These are phyloP conservation scores for Gastrolobium villosum DNA, from an alignment of 306 rosid species.

Conservation along the genomic window DNA sequence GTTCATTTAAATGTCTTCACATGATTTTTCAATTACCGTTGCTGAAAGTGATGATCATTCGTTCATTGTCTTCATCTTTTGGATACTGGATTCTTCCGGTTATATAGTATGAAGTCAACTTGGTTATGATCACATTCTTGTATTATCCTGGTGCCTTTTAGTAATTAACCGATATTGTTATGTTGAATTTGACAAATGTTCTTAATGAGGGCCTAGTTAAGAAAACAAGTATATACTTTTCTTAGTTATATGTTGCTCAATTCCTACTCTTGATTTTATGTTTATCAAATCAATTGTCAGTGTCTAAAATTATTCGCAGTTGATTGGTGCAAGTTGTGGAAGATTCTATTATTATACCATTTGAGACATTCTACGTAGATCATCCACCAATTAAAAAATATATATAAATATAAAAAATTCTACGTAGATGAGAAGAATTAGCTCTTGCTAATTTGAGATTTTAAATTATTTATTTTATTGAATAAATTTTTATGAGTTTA, in stretches of 20 bases:
- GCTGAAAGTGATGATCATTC: constrained; percentile 9
- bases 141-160: not conserved
- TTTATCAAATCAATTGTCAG: not conserved
- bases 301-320: not conserved
- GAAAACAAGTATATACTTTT: not conserved
- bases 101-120: not conserved
- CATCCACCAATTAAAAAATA: too few relatives aligned
- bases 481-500: too few relatives aligned
- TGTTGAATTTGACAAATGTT: not conserved
- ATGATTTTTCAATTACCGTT: constrained; percentile 33
- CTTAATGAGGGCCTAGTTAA: not conserved
- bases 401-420: too few relatives aligned
- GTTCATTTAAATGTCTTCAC: constrained; percentile 47
- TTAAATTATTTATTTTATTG: too few relatives aligned
- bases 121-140: constrained; percentile 26
- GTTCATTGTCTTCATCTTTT: not conserved
- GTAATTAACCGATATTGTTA: not conserved
- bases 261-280: constrained; percentile 5
- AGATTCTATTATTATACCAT: not conserved
- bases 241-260: not conserved
- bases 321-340: not conserved
- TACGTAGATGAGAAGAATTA: not conserved
- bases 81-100: not conserved
- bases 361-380: not conserved
- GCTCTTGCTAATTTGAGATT: not conserved